Evolutionary conservation across 2,329 filamentous ascomycete species (phyloP), one percentile per base, ranked within the genome.

Genomic region (Kalaharituber pfeilii): DNA sequence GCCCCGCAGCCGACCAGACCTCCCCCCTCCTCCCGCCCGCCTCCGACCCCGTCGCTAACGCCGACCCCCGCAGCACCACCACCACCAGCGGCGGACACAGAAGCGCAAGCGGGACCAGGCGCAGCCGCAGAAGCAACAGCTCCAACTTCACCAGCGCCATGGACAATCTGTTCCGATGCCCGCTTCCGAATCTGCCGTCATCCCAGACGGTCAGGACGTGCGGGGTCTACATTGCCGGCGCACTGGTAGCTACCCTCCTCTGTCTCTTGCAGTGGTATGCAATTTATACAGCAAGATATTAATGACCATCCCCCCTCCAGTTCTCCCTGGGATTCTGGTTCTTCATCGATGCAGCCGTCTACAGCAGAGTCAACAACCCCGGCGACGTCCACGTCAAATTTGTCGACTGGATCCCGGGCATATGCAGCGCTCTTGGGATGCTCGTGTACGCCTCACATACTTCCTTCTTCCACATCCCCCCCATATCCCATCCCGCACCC

Each of bases 291-390:
- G 2, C 30, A 15, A 18, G 24, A 6, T 18, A n/a, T n/a, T n/a
- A n/a, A n/a, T 54, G 33, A 24, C 18, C n/a, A n/a, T n/a, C n/a
- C n/a, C n/a, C n/a, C n/a, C n/a, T 29, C 22, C 57, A 83, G 80
- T 84, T 84, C 69, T 77, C 79, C 29, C 71, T 82, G 53, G 79
- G 79, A 11, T 79, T 83, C 70, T 84, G 81, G 73, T 75, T 79
- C 67, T 75, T 83, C 61, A 73, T 84, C 67, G 80, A 84, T 62
- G 77, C 78, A 57, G 74, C 79, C 18, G 72, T 77, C 55, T 82
- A 73, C 69, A 81, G 78, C 51, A 77, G 76, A 62, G 80, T 78
- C 56, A 73, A 72, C 64, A 82, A 82, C 66, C 76, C 75, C 58
- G 77, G 76, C 51, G 67, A 73, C 56, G 73, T 80, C 20, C 78